Conservation (phyloP, 352 stramenopile genomes). For the Blastocystis sp. region DNA sequence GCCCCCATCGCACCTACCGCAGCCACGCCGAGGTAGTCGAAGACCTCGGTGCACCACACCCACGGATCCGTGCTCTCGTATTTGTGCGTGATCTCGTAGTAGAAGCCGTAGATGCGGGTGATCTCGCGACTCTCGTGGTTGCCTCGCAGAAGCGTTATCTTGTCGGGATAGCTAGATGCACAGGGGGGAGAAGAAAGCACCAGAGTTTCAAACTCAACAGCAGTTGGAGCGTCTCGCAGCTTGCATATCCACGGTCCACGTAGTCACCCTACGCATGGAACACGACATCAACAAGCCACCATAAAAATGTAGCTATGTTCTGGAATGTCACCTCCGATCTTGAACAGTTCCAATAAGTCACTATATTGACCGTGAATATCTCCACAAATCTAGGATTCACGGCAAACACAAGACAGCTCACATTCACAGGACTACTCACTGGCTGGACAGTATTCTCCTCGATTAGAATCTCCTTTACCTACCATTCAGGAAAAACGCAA, state of each 20-base stretch:
- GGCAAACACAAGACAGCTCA: constrained; percentile 60
- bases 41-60: constrained; percentile 90
- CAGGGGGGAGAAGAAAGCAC: constrained; percentile 69
- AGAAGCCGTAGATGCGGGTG: constrained; percentile 82
- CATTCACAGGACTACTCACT: constrained; percentile 80
- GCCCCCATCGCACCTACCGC: constrained; percentile 77
- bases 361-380: constrained; percentile 74
- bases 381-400: constrained; percentile 64
- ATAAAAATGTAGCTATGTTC: constrained; percentile 74
- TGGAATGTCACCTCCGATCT: constrained; percentile 67
- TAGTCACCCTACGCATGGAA: constrained; percentile 72
- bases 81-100: constrained; percentile 85
- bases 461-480: constrained; percentile 55
- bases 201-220: constrained; percentile 77
- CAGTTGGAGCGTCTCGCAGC: constrained; percentile 80
- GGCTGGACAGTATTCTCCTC: constrained; percentile 71
- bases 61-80: constrained; percentile 90
- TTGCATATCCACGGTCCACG: constrained; percentile 81
- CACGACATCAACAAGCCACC: not conserved
- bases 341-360: constrained; percentile 71
- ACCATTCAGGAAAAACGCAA: not conserved
- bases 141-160: constrained; percentile 78
- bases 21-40: constrained; percentile 88
- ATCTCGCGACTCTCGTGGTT: constrained; percentile 82
- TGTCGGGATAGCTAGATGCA: constrained; percentile 77